Percentiles rank a stretch among this genome's conserved stretches.
Evolutionary conservation across 176 grass and related monocot species (phyloP).

Genomic region (Saccharum spontaneum): DNA sequence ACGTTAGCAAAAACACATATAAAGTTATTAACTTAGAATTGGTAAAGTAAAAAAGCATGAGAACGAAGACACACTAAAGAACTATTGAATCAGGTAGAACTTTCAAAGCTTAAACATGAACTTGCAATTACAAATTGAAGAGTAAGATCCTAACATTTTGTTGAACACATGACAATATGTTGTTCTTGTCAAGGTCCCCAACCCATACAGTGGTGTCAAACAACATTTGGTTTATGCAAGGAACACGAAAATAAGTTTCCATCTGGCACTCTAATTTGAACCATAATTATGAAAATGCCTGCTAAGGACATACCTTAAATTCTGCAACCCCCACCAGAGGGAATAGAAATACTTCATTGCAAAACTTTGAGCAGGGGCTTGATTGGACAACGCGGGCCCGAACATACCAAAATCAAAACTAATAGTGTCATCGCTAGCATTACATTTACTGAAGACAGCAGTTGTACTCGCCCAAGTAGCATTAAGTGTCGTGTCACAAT

Average conservation of each 20-base stretch:
- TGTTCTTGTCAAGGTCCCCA: background rate
- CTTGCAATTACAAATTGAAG: conserved; percentile 1
- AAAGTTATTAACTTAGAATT: background rate
- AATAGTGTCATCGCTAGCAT: conserved; percentile 9
- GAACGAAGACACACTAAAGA: background rate
- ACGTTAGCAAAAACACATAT: conserved; percentile 16
- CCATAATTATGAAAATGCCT: background rate
- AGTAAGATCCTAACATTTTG: background rate
- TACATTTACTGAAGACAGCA: conserved; percentile 53
- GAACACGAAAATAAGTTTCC: background rate
- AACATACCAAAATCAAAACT: conserved; percentile 90
- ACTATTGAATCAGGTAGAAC: background rate
- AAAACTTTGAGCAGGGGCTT: conserved; percentile 65
- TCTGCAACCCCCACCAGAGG: conserved; percentile 99
- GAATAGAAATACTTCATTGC: conserved; percentile 92
- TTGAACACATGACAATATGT: background rate
- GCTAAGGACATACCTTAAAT: conserved; percentile 71
- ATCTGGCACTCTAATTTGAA: background rate
- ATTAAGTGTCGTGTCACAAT: conserved; percentile 47
- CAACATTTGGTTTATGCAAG: conserved; percentile 1
- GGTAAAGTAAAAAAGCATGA: background rate
- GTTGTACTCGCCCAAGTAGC: conserved; percentile 46
- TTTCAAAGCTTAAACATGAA: conserved; percentile 3
- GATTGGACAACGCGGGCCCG: conserved; percentile 53
- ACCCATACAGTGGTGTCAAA: background rate